phyloP scores from a whole-genome alignment of 2,329 filamentous ascomycete species.

The Ascochyta clinopodiicola region DNA sequence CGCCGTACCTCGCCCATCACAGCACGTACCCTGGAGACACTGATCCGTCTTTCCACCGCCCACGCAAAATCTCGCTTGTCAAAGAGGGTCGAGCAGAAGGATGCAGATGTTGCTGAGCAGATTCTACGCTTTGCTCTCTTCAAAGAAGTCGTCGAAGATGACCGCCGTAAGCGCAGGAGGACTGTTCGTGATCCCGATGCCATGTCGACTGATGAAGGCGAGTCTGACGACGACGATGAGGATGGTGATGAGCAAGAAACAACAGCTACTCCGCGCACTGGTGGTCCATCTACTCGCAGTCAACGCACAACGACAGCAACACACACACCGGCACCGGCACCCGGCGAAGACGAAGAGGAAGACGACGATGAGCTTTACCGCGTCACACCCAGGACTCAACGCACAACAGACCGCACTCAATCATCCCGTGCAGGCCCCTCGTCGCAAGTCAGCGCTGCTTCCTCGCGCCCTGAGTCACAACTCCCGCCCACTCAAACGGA shows the following conservation, averaged over 20 bases:
- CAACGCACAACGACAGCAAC: conserved; percentile 32
- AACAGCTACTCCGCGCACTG: conserved; percentile 45
- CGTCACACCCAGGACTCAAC: conserved; percentile 57
- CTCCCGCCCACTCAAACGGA: conserved; percentile 62
- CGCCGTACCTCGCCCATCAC: conserved; percentile 94
- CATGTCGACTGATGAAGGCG: conserved; percentile 63
- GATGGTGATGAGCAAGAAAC: conserved; percentile 57
- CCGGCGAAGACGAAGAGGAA: conserved; percentile 55
- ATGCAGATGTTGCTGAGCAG: conserved; percentile 84
- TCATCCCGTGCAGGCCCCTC: conserved; percentile 49
- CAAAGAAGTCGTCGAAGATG: conserved; percentile 84
- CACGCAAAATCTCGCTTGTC: conserved; percentile 93
- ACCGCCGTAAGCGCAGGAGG: conserved; percentile 83
- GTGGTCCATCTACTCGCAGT: conserved; percentile 47
- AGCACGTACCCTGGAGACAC: conserved; percentile 92
- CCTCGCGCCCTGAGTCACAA: conserved; percentile 79
- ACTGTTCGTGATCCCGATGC: conserved; percentile 67
- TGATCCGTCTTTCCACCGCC: conserved; percentile 96
- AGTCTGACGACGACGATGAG: conserved; percentile 66
- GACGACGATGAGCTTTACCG: conserved; percentile 63
- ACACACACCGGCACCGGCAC: conserved; percentile 44
- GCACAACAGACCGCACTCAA: conserved; percentile 45
- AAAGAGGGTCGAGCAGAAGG: conserved; percentile 84
- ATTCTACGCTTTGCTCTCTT: conserved; percentile 95
- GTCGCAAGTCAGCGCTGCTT: conserved; percentile 75